Evolutionary conservation across 106 monocot genomes (phyloP), one percentile per base, ranked within the genome.

Genomic region (Gastrodia elata): DNA sequence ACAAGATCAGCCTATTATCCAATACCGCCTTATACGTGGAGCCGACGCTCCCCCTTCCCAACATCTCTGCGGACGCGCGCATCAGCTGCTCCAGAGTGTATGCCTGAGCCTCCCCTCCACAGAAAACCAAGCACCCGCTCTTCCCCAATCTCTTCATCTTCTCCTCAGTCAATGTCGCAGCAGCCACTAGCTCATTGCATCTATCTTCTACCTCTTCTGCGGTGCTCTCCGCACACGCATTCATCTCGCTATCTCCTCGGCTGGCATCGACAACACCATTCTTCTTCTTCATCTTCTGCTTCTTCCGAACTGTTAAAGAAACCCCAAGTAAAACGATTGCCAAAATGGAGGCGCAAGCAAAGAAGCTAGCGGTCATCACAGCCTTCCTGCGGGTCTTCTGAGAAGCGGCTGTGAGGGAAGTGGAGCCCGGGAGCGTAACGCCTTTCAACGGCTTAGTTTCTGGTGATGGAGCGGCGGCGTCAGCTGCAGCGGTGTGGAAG

Each of bases 51-150:
- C 89, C 95, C 39, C 84, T 78, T 41, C 95, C 92, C 49, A 96
- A 73, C 87, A 92, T 68, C 77, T 96, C 95, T 16, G 92, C 95
- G 0, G 95, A 92, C 39, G 83, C 92, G 68, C 84, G 61, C 92
- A 92, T 89, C 71, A 92, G 73, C 71, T 91, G 87, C 88, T 90
- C 85, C 73, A 87, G 38, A 33, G 75, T 79, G 76, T 87, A 89
- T 16, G 76, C 75, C 37, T 72, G 76, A 2, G 80, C 82, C 78
- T 91, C 95, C 24, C 87, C 95, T 0, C 87, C 95, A 48, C 91
- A 94, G 71, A 94, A 94, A 38, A 81, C 85, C 65, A 94, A 77
- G 71, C 86, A 72, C 43, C 94, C 94, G 27, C 88, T 88, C 77
- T 82, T 84, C 75, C 84, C 88, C 71, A 86, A 40, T 71, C 72